phyloP scores from a whole-genome alignment of 2,329 filamentous ascomycete species.

The Hypoxylon sp. region DNA sequence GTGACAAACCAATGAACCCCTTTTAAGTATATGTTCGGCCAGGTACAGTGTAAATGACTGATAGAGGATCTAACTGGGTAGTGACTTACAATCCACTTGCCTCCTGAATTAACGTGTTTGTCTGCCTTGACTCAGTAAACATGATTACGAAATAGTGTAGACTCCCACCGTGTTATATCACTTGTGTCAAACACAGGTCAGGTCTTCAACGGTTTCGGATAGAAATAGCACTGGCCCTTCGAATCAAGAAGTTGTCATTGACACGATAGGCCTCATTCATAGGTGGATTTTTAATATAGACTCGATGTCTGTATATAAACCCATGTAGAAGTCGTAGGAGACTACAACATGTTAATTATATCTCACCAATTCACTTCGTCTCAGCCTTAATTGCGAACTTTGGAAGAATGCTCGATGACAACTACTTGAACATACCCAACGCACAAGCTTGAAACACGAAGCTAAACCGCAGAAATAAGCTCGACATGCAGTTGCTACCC shows the following conservation, averaged over 20 bases:
- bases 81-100: neutral
- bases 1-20: too few relatives aligned
- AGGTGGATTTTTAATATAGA: neutral
- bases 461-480: neutral
- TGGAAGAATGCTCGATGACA: neutral
- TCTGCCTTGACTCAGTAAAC: neutral
- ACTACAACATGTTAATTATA: neutral
- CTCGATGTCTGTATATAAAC: neutral
- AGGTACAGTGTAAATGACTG: too few relatives aligned
- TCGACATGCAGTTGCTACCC: constrained; percentile 14
- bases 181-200: neutral
- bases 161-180: too few relatives aligned
- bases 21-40: too few relatives aligned
- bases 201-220: neutral
- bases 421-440: neutral
- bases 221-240: neutral
- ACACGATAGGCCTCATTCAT: neutral
- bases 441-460: neutral
- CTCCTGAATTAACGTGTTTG: neutral
- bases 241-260: neutral
- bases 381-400: neutral
- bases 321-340: neutral
- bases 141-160: too few relatives aligned
- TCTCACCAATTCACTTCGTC: neutral
- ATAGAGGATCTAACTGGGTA: too few relatives aligned